Evolutionary conservation across 345 rosid genomes (phyloP).

Genomic region (Turnera subulata): DNA sequence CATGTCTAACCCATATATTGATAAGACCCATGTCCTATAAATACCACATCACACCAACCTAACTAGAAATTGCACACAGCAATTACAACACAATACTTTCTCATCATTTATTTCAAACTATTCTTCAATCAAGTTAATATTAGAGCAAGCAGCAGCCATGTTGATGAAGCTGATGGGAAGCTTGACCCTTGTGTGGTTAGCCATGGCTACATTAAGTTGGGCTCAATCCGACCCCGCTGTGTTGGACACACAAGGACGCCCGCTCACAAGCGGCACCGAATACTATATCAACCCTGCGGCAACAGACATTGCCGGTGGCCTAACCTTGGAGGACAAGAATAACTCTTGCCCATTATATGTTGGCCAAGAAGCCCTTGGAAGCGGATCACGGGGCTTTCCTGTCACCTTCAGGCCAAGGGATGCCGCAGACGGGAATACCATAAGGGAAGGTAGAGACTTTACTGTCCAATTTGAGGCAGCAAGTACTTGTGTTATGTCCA

Average conservation of each 20-base stretch:
- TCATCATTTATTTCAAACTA: too few relatives aligned
- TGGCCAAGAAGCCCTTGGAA: slow-evolving; percentile 6
- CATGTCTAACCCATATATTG: too few relatives aligned
- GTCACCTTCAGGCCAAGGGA: slow-evolving; percentile 2
- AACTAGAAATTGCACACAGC: too few relatives aligned
- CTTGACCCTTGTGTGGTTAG: background rate
- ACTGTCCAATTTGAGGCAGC: background rate
- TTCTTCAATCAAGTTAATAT: too few relatives aligned
- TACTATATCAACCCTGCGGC: slow-evolving; percentile 12
- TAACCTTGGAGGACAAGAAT: background rate
- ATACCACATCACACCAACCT: too few relatives aligned
- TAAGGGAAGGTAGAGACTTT: slow-evolving; percentile 10
- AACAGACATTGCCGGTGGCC: slow-evolving; percentile 14
- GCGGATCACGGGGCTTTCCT: background rate
- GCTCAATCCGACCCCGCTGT: background rate
- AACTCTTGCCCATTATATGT: slow-evolving; percentile 5
- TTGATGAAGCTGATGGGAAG: background rate
- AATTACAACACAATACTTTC: too few relatives aligned
- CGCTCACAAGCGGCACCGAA: too few relatives aligned
- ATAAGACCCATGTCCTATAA: too few relatives aligned
- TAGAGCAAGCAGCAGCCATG: too few relatives aligned
- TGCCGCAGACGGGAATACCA: background rate
- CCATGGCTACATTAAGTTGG: background rate
- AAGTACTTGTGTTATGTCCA: background rate
- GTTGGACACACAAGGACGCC: background rate